Base-by-base conservation (phyloP, 345 rosid species). In the Geranium rotundifolium region DNA sequence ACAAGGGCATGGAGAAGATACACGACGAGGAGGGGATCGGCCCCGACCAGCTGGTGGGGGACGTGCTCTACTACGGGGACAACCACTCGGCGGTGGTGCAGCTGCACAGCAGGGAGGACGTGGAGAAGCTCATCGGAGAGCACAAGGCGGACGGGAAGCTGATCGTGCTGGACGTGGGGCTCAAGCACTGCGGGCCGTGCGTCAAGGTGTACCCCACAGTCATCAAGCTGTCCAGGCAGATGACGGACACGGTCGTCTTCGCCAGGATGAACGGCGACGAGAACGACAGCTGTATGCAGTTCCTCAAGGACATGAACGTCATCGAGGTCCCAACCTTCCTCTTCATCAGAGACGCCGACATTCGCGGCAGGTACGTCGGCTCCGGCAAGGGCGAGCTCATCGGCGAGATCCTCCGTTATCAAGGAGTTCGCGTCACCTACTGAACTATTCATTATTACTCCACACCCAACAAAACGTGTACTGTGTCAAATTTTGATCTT, bases 231-330 rank as follows among this genome's bases (percentile, higher is more conserved):
- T 89, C 98, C 13, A 76, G 80, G 65, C 86, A 84, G 70, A 89
- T 92, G 96, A 5, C 76, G 2, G 95, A 87, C 17, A 61, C 84
- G 0, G 93, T 72, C 63, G 91, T 82, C 65, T 92, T 89, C 19
- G 93, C 96, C 3, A 70, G 98, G 61, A 89, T 92, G 95, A 87
- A 89, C 74, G 98, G 96, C 0, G 96, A 92, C 69, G 96, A 92
- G 81, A 92, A 89, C 62, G 96, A 85, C 4, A 89, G 95, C 71
- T 92, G 98, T 71, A 89, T 92, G 96, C 73, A 71, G 76, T 92
- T 84, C 75, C 77, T 92, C 34, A 87, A 66, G 73, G 96, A 89
- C 69, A 89, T 85, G 96, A 69, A 92, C 4, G 93, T 92, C 30
- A 19, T 92, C 0, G 89, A 92, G 57, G 98, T 92, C 1, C 98